Evolutionary conservation across 1,139 yeast species (phyloP), one percentile per base, ranked within the genome.

Genomic region (Lizanozyma gosingica): DNA sequence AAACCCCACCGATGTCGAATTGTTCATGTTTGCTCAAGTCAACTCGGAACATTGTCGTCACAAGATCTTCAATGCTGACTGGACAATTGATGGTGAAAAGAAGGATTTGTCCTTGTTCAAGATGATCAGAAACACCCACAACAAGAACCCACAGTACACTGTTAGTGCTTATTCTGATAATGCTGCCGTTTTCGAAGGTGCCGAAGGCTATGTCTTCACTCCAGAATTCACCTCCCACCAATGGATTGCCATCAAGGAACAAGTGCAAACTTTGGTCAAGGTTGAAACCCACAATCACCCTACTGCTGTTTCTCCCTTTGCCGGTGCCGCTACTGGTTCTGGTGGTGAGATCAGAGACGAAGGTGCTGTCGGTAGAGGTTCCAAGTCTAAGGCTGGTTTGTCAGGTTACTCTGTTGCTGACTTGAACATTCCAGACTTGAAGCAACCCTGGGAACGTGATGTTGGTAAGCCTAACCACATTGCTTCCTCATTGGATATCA

Each of bases 311-410:
- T 90, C 97, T 22, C 99, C 99, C 33, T 94, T 86, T 65, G 92
- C 98, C 3, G 99, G 99, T 63, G 99, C 99, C 34, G 96, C 99
- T 34, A 94, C 99, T 15, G 99, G 99, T 49, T 90, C 98, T 16
- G 99, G 99, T 62, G 99, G 99, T 67, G 99, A 94, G 66, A 94
- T 94, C 55, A 85, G 99, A 73, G 99, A 94, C 62, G 99, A 94
- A 67, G 98, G 97, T 65, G 98, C 99, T 22, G 96, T 92, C 16
- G 99, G 99, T 48, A 79, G 97, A 61, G 99, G 99, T 40, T 92
- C 98, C 18, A 86, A 87, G 62, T 80, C 97, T 36, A 92, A 92
- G 65, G 95, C 97, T 54, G 99, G 99, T 41, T 73, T 94, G 48
- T 74, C 95, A 41, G 99, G 99, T 4, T 94, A 80, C 63, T 77